A percentile compares a stretch with the other conserved stretches of the same genome.
Evolutionary conservation across 768 basidiomycete species (phyloP).

Genomic region (Lentinus tigrinus): DNA sequence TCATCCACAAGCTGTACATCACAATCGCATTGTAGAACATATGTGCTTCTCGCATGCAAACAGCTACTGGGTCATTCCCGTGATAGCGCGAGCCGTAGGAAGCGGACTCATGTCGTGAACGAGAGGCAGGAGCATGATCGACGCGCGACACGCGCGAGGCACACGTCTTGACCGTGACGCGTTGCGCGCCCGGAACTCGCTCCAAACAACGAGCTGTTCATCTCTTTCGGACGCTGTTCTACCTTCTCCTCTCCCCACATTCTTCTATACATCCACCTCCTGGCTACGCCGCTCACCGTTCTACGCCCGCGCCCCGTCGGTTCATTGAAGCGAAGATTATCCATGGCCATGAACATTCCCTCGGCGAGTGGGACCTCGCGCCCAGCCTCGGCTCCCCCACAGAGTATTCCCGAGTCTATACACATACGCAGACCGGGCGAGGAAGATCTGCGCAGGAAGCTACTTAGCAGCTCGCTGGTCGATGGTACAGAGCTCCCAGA

Average conservation of each 20-base stretch:
- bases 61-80: neutral
- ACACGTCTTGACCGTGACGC: conserved; percentile 6
- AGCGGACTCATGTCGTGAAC: too few species aligned
- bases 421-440: conserved; percentile 6
- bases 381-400: conserved; percentile 13
- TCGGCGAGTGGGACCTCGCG: conserved; percentile 8
- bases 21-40: conserved; percentile 2
- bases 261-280: too few species aligned
- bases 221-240: too few species aligned
- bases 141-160: conserved; percentile 12
- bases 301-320: neutral
- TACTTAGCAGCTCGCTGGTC: conserved; percentile 15
- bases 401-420: conserved; percentile 6
- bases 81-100: too few species aligned
- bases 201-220: neutral
- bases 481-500: conserved; percentile 4
- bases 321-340: neutral
- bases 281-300: neutral
- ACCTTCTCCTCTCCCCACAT: too few species aligned
- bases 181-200: conserved; percentile 3
- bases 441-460: conserved; percentile 12
- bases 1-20: conserved; percentile 11
- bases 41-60: neutral
- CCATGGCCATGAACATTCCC: conserved; percentile 5
- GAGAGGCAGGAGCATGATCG: conserved; percentile 7